Evolutionary conservation across 768 basidiomycete species (phyloP).

Genomic region (Trametes cingulata): DNA sequence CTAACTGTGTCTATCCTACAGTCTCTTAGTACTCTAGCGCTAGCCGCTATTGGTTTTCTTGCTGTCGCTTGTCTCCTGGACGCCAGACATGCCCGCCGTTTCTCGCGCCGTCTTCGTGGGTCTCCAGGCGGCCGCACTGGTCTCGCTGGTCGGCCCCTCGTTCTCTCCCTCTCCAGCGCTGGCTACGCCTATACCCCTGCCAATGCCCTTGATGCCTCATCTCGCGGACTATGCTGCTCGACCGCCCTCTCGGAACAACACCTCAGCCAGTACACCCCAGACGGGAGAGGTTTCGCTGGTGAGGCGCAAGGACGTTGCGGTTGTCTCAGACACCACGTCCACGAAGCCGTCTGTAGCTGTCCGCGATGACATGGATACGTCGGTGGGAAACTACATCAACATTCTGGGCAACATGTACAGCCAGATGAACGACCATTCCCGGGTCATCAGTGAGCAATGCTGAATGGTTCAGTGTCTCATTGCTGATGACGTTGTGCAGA

Average conservation of each 20-base stretch:
- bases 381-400: constrained; percentile 26
- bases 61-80: constrained; percentile 9
- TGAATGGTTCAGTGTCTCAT: neutral
- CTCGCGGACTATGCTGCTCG: constrained; percentile 22
- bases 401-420: constrained; percentile 29
- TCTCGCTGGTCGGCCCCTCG: constrained; percentile 35
- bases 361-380: constrained; percentile 10
- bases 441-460: constrained; percentile 29
- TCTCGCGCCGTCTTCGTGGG: constrained; percentile 42
- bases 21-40: constrained; percentile 23
- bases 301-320: neutral
- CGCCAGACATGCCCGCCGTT: constrained; percentile 36
- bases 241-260: constrained; percentile 18
- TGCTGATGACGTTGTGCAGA: neutral
- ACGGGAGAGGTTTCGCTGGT: neutral
- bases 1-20: constrained; percentile 19
- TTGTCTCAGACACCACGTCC: constrained; percentile 11
- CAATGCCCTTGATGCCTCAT: constrained; percentile 21
- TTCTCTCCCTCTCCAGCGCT: constrained; percentile 22
- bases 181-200: constrained; percentile 31
- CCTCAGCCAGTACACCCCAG: neutral
- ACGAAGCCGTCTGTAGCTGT: neutral
- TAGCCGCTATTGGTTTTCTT: constrained; percentile 12
- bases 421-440: constrained; percentile 25
- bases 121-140: constrained; percentile 42